Conservation (phyloP, 148 eudicot genomes). For the Nepenthes gracilis region DNA sequence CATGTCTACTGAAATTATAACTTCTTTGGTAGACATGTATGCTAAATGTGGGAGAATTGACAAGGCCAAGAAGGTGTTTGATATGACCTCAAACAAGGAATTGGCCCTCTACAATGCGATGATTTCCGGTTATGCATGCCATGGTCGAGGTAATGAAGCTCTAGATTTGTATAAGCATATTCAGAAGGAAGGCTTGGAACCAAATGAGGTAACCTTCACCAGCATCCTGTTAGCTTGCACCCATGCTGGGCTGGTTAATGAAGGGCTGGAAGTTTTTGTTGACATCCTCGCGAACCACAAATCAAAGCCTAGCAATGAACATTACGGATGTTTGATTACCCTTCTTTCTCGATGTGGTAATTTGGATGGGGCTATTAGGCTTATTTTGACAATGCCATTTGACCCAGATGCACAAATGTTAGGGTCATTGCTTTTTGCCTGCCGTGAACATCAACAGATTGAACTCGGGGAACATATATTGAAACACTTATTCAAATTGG, state of each 20-base stretch:
- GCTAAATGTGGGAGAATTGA: constrained; percentile 39
- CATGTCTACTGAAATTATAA: constrained; percentile 16
- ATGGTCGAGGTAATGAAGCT: constrained; percentile 29
- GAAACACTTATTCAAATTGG: constrained; percentile 11
- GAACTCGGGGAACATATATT: constrained; percentile 24
- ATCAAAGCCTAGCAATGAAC: constrained; percentile 13
- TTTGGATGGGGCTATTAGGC: constrained; percentile 23
- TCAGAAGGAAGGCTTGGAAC: constrained; percentile 7
- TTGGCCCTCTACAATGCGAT: too few relatives aligned
- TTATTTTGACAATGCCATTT: constrained; percentile 5
- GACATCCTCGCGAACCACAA: constrained; percentile 17
- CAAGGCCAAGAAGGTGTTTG: constrained; percentile 23
- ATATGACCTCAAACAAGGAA: constrained; percentile 15
- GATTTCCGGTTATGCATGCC: constrained; percentile 15
- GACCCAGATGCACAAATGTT: background rate
- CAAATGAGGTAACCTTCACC: constrained; percentile 16
- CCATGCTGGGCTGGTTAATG: constrained; percentile 24
- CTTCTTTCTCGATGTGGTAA: constrained; percentile 31
- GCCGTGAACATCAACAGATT: constrained; percentile 20
- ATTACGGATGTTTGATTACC: background rate
- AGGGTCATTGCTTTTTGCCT: constrained; percentile 31
- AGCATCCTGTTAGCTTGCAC: constrained; percentile 34
- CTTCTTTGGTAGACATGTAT: constrained; percentile 53
- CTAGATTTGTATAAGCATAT: constrained; percentile 17
- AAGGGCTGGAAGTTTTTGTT: constrained; percentile 22